Evolutionary conservation across 1,284 basidiomycete genomes (phyloP).

Genomic region (Pseudozyma thailandica): DNA sequence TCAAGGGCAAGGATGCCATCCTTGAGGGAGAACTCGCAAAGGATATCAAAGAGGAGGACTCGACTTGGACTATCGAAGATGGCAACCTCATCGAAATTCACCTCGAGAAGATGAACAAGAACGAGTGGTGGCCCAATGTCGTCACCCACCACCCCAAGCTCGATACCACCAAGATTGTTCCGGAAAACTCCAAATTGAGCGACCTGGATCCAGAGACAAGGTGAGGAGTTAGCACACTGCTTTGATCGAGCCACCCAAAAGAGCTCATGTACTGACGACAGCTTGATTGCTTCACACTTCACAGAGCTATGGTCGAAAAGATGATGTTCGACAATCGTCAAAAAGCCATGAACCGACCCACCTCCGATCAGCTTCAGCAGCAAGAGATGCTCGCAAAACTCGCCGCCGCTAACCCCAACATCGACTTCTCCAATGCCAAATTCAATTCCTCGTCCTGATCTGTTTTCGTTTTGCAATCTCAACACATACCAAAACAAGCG

Average conservation of each 20-base stretch:
- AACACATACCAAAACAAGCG: background rate
- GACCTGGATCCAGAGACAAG: conserved; percentile 93
- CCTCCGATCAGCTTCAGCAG: conserved; percentile 66
- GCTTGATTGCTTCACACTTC: no score
- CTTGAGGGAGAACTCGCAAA: conserved; percentile 84
- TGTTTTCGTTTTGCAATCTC: background rate
- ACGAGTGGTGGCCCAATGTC: conserved; percentile 98
- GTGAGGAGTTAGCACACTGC: no score
- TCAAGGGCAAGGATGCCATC: conserved; percentile 87
- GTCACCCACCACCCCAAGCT: conserved; percentile 94
- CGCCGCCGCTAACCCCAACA: conserved; percentile 41
- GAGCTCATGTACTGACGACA: background rate
- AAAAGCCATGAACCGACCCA: conserved; percentile 92
- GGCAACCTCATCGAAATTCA: conserved; percentile 79
- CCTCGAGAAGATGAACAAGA: conserved; percentile 85
- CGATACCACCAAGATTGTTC: conserved; percentile 95
- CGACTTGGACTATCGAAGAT: conserved; percentile 95
- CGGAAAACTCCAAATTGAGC: conserved; percentile 92
- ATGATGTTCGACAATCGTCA: conserved; percentile 99
- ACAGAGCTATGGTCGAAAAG: conserved; percentile 96
- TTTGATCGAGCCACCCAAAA: background rate
- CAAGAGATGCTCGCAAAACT: conserved; percentile 55
- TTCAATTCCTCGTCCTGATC: conserved; percentile 32
- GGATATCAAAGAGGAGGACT: conserved; percentile 94
- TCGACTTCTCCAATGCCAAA: conserved; percentile 52